Evolutionary conservation across 2,329 filamentous ascomycete genomes (phyloP).

Genomic region (Gaeumannomyces tritici): DNA sequence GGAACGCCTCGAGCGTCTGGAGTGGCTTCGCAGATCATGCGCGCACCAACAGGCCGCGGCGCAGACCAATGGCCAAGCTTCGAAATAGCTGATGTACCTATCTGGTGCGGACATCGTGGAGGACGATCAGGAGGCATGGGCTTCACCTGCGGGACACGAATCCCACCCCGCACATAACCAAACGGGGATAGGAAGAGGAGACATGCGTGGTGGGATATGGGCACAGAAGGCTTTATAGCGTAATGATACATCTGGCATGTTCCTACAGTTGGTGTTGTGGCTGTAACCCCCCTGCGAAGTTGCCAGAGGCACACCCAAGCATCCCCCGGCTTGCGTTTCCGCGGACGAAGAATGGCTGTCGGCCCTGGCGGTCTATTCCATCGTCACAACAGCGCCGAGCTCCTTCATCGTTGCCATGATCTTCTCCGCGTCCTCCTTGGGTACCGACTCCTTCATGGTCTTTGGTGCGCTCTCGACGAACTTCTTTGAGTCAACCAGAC

Average conservation of each 20-base stretch:
- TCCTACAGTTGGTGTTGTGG: background rate
- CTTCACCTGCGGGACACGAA: background rate
- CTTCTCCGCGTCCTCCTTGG: slow-evolving; percentile 99
- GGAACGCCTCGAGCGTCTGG: slow-evolving; percentile 46
- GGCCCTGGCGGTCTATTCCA: slow-evolving; percentile 60
- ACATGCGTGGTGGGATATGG: background rate
- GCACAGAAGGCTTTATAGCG: slow-evolving; percentile 1
- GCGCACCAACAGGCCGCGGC: slow-evolving; percentile 16
- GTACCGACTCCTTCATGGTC: slow-evolving; percentile 96
- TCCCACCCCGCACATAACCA: background rate
- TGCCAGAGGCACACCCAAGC: background rate
- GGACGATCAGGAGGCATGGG: background rate
- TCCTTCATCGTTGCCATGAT: slow-evolving; percentile 90
- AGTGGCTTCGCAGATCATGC: slow-evolving; percentile 25
- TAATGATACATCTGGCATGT: slow-evolving; percentile 3
- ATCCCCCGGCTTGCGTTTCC: background rate
- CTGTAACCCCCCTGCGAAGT: background rate
- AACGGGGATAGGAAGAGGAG: background rate
- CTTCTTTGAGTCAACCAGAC: slow-evolving; percentile 99
- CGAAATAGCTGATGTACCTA: background rate
- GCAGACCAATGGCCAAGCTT: background rate
- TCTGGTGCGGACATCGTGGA: background rate
- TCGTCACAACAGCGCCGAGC: slow-evolving; percentile 75
- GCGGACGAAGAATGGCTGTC: background rate
- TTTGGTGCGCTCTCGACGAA: slow-evolving; percentile 98